Evolutionary conservation across 306 rosid species (phyloP), one percentile per base, ranked within the genome.

Genomic region (Cyclanthera cordifolia): DNA sequence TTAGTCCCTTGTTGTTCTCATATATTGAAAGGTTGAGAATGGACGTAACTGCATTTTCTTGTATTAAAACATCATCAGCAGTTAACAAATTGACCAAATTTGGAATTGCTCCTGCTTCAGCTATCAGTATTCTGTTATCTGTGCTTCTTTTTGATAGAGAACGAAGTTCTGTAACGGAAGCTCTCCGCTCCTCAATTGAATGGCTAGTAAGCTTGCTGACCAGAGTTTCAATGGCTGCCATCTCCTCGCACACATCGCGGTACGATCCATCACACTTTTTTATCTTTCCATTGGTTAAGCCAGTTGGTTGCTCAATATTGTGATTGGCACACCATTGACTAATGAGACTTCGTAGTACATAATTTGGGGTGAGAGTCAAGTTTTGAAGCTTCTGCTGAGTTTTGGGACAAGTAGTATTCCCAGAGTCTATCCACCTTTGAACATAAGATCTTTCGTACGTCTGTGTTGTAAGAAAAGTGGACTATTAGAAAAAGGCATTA

Each of bases 361-460:
- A 87, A 78, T 93, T 93, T 49, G 99, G 91, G 43, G 96, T 93
- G 16, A 93, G 91, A 28, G 87, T 85, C 83, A 82, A 76, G 76
- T 90, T 77, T 72, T 90, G 85, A 25, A 93, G 95, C 85, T 90
- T 93, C 82, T 84, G 96, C 86, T 88, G 99, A 53, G 99, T 93
- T 86, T 93, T 93, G 2, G 99, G 99, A 60, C 99, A 93, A 4
- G 95, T 86, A 67, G 80, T 46, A 67, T 93, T 90, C 54, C 95
- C 99, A 58, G 91, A 84, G 74, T 93, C 99, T 75, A 93, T 78
- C 99, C 99, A 93, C 78, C 99, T 86, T 80, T 93, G 99, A 63
- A 93, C 86, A 79, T 80, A 93, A 54, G 94, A 86, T 81, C 99
- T 86, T 83, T 93, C 99, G 6, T 93, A 93, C 14, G 99, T 93